phyloP scores from a whole-genome alignment of 768 basidiomycete species.

The Tremella yokohamensis region DNA sequence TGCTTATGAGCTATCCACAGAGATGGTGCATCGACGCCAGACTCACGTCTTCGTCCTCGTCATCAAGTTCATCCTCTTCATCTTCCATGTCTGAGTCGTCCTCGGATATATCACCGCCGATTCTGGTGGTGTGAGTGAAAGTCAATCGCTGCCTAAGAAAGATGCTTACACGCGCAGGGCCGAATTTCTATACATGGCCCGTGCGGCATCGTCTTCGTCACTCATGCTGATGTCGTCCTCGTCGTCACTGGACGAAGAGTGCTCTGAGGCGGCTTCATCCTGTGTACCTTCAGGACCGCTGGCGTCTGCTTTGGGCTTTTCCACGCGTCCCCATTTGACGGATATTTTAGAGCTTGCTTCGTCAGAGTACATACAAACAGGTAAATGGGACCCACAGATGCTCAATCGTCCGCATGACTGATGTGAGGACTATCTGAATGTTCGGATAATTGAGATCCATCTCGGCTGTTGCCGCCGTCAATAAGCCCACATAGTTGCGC shows the following conservation, averaged over 20 bases:
- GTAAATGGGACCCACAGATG: constrained; percentile 60
- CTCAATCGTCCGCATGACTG: constrained; percentile 83
- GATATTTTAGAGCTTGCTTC: constrained; percentile 77
- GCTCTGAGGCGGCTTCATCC: constrained; percentile 46
- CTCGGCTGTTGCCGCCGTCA: constrained; percentile 84
- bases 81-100: constrained; percentile 57
- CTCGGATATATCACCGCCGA: constrained; percentile 57
- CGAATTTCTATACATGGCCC: constrained; percentile 93
- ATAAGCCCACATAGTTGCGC: constrained; percentile 85
- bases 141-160: constrained; percentile 16
- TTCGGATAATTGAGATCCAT: constrained; percentile 95
- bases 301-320: constrained; percentile 21
- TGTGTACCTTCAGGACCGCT: constrained; percentile 53
- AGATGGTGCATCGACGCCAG: neutral
- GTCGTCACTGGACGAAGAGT: constrained; percentile 49
- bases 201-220: constrained; percentile 62
- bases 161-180: constrained; percentile 90
- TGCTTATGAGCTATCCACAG: neutral
- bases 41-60: constrained; percentile 54
- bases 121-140: constrained; percentile 8
- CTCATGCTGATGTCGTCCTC: constrained; percentile 52
- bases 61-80: constrained; percentile 59
- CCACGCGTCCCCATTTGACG: constrained; percentile 90
- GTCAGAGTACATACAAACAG: constrained; percentile 1
- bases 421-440: constrained; percentile 76